Base-by-base conservation (phyloP, 805 yeast genomes). In the Candida sonorensis region DNA sequence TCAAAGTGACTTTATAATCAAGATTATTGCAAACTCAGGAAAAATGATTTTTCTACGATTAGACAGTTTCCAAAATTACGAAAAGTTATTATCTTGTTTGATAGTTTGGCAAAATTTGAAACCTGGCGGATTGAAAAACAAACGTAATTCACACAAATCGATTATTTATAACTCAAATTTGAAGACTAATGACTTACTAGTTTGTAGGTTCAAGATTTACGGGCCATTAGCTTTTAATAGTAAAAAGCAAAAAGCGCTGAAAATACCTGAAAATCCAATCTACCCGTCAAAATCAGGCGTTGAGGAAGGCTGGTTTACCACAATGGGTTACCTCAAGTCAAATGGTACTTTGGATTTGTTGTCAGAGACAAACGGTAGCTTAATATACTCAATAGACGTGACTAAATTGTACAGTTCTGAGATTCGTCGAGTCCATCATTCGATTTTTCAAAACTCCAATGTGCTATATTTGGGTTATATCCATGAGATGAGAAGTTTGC, bases 311-410 rank as follows among this genome's bases (percentile, higher is more conserved):
- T 82, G 90, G 90, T 80, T 80, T 48, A 67, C 65, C 32, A 74
- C 82, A 1, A 78, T 77, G 79, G 87, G 83, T 0, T 79, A 75
- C 12, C 49, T 82, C 26, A 74, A 72, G 48, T 69, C 81, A 1
- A 66, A 76, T 45, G 92, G 92, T 4, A 48, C 60, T 4, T 56
- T 82, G 20, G 75, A 81, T 41, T 53, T 82, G 29, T 57, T 79
- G 12, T 59, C 72, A 22, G 85, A 79, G 49, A 64, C 64, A 32
- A 87, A 81, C 55, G 85, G 87, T 1, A 61, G 76, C 2, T 45
- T 72, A 10, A 48, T 81, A 3, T 78, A 75, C 51, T 64, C 82
- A 2, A 54, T 82, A 5, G 75, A 81, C 48, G 55, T 81, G 11
- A 64, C 69, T 11, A 41, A 51, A 10, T 48, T 81, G 10, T 60